Evolutionary conservation across 768 basidiomycete genomes (phyloP).

Genomic region (Galerina sulciceps): DNA sequence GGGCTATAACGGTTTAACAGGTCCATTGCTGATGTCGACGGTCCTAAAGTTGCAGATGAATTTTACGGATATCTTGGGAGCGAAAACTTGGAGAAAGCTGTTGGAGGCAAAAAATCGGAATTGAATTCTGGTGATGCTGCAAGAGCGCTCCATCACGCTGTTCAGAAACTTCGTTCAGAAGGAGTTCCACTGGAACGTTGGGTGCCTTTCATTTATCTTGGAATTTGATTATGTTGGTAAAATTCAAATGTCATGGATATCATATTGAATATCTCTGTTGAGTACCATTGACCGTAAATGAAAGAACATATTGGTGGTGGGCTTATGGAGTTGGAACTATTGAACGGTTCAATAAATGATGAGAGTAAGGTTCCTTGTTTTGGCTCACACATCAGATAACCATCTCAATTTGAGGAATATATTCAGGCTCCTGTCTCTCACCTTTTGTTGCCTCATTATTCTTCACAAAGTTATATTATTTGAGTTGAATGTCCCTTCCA

Average conservation of each 20-base stretch:
- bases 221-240: constrained; percentile 11
- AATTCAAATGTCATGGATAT: too few relatives aligned
- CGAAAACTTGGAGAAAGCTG: background rate
- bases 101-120: background rate
- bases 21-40: constrained; percentile 16
- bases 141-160: constrained; percentile 4
- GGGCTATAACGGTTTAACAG: background rate
- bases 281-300: too few relatives aligned
- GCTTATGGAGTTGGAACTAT: too few relatives aligned
- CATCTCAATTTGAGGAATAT: too few relatives aligned
- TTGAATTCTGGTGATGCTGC: constrained; percentile 2
- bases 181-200: constrained; percentile 12
- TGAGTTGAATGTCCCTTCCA: background rate
- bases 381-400: too few relatives aligned
- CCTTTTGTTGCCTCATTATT: too few relatives aligned
- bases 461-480: too few relatives aligned
- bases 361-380: too few relatives aligned
- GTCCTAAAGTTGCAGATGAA: constrained; percentile 12
- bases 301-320: too few relatives aligned
- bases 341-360: too few relatives aligned
- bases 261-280: too few relatives aligned
- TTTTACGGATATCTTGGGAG: constrained; percentile 14
- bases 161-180: background rate
- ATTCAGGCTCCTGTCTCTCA: too few relatives aligned
- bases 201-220: constrained; percentile 29